These are phyloP conservation scores for Lentinula boryana DNA, from an alignment of 768 basidiomycete species.

Conservation along the genomic window DNA sequence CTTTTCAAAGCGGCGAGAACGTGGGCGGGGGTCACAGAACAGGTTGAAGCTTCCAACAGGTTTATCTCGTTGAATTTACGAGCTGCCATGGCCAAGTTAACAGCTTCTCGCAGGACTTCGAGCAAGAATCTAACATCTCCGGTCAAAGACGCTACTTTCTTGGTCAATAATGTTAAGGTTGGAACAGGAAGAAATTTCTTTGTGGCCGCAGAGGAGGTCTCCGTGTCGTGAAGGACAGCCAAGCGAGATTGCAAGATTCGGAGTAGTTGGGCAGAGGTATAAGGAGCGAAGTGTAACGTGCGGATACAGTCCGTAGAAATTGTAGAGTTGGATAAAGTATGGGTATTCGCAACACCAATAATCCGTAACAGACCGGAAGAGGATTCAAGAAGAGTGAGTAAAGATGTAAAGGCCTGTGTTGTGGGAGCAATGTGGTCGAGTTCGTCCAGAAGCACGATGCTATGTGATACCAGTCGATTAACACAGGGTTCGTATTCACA, in stretches of 20 bases:
- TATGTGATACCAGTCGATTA: constrained; percentile 22
- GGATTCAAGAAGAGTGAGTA: constrained; percentile 64
- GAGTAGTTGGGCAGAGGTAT: constrained; percentile 65
- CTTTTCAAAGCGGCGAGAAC: constrained; percentile 73
- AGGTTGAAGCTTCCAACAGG: constrained; percentile 21
- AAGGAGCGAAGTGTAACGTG: constrained; percentile 79
- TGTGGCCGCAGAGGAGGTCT: constrained; percentile 23
- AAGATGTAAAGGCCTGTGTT: constrained; percentile 46
- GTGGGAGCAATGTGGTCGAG: constrained; percentile 75
- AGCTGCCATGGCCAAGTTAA: constrained; percentile 55
- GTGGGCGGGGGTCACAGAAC: constrained; percentile 56
- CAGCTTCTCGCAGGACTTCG: constrained; percentile 74
- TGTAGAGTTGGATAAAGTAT: constrained; percentile 65
- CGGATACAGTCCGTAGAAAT: constrained; percentile 34
- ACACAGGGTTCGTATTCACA: not conserved
- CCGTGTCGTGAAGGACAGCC: constrained; percentile 36
- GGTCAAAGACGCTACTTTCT: constrained; percentile 76
- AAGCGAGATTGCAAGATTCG: constrained; percentile 65
- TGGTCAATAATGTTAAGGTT: constrained; percentile 64
- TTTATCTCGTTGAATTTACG: constrained; percentile 11
- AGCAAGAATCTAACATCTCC: constrained; percentile 81
- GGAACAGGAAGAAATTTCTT: constrained; percentile 58
- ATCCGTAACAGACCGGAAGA: constrained; percentile 52
- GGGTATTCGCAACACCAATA: constrained; percentile 86
- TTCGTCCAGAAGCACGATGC: constrained; percentile 80